Evolutionary conservation across 768 basidiomycete species (phyloP).

Genomic region (Trametes villosa): DNA sequence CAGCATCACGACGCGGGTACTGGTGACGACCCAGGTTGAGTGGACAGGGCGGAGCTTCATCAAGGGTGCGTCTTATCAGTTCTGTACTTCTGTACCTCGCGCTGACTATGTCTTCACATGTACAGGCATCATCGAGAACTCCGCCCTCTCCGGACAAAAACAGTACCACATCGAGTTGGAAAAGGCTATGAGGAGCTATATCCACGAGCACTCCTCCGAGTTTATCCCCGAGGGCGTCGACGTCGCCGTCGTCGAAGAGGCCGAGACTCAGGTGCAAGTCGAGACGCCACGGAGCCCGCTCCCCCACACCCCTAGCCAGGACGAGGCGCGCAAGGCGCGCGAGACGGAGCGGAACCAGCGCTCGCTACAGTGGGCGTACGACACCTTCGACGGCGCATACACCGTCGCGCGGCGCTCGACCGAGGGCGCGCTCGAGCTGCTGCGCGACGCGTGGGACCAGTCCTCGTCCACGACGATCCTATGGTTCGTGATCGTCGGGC

Average conservation of each 20-base stretch:
- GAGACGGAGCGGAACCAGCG: slow-evolving; percentile 73
- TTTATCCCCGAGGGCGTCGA: slow-evolving; percentile 87
- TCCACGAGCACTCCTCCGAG: slow-evolving; percentile 86
- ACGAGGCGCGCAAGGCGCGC: slow-evolving; percentile 52
- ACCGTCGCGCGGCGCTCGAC: slow-evolving; percentile 74
- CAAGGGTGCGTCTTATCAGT: slow-evolving; percentile 60
- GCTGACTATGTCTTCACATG: not conserved
- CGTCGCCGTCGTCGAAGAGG: slow-evolving; percentile 52
- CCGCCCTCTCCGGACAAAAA: slow-evolving; percentile 91
- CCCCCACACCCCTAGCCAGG: slow-evolving; percentile 34
- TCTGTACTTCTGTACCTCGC: not conserved
- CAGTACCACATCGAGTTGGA: slow-evolving; percentile 84
- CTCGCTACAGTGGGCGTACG: slow-evolving; percentile 86
- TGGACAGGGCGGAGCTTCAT: slow-evolving; percentile 98
- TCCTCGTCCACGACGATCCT: slow-evolving; percentile 72
- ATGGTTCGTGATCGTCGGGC: slow-evolving; percentile 68
- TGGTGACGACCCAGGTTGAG: slow-evolving; percentile 91
- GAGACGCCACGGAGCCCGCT: slow-evolving; percentile 18
- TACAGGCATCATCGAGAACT: slow-evolving; percentile 90
- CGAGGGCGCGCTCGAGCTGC: slow-evolving; percentile 73
- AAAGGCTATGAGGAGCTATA: slow-evolving; percentile 84
- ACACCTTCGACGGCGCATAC: slow-evolving; percentile 79
- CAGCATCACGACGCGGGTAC: slow-evolving; percentile 69
- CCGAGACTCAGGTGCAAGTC: slow-evolving; percentile 39
- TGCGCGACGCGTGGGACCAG: slow-evolving; percentile 80